Evolutionary conservation across 2,329 filamentous ascomycete species (phyloP).

Genomic region (Ophiosphaerella herpotricha): DNA sequence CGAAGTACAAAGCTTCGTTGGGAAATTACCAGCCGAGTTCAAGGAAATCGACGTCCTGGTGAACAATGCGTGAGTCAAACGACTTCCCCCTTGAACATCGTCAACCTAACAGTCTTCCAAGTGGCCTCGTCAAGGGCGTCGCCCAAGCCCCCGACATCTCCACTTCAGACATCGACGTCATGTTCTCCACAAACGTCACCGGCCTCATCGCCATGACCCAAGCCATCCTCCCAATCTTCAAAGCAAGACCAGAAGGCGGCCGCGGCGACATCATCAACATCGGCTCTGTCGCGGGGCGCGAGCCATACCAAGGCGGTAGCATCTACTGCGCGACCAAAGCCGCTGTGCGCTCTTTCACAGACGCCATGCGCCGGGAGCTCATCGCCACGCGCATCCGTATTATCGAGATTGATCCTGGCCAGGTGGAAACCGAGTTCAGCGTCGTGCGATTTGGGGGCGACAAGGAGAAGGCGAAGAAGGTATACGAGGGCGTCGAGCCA

Average conservation of each 20-base stretch:
- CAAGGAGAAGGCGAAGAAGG: conserved; percentile 84
- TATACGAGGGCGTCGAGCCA: conserved; percentile 75
- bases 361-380: conserved; percentile 80
- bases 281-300: conserved; percentile 87
- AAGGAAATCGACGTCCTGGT: conserved; percentile 85
- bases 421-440: conserved; percentile 94
- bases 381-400: conserved; percentile 79
- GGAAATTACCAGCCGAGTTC: conserved; percentile 77
- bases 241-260: conserved; percentile 69
- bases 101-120: conserved; percentile 41
- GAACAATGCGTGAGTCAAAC: conserved; percentile 56
- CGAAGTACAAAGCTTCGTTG: conserved; percentile 75
- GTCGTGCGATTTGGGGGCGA: conserved; percentile 88
- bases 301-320: conserved; percentile 80
- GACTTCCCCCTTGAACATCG: too few relatives aligned
- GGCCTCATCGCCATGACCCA: conserved; percentile 97
- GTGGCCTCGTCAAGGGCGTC: conserved; percentile 86
- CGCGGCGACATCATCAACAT: conserved; percentile 95
- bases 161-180: conserved; percentile 78
- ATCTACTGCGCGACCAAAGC: conserved; percentile 96
- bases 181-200: conserved; percentile 93
- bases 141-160: conserved; percentile 83
- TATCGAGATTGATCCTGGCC: conserved; percentile 88
- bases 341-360: conserved; percentile 82
- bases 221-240: conserved; percentile 81